Conservation (phyloP, 2,329 filamentous ascomycete genomes). For the Microdochium trichocladiopsis region DNA sequence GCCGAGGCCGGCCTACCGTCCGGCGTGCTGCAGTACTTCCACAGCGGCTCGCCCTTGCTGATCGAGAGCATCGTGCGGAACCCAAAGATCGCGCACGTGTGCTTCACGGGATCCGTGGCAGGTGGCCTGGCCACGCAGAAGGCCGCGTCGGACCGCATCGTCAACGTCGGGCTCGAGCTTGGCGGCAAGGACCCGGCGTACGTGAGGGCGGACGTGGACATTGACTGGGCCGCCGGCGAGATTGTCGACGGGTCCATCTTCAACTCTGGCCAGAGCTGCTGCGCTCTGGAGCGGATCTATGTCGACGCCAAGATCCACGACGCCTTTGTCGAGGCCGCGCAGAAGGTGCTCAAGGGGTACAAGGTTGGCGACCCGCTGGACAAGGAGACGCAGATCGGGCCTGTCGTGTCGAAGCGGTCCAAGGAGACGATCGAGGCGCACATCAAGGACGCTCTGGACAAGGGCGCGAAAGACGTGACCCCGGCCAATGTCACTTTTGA, state of each 20-base stretch:
- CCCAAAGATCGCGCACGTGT: slow-evolving; percentile 71
- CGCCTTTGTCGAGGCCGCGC: slow-evolving; percentile 69
- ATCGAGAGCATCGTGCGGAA: slow-evolving; percentile 75
- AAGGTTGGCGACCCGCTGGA: slow-evolving; percentile 84
- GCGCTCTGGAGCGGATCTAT: slow-evolving; percentile 85
- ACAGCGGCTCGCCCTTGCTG: slow-evolving; percentile 70
- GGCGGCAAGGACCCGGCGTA: slow-evolving; percentile 96
- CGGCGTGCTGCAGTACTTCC: slow-evolving; percentile 86
- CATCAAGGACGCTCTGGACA: slow-evolving; percentile 72
- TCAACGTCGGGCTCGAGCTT: slow-evolving; percentile 82
- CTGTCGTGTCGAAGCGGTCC: slow-evolving; percentile 77
- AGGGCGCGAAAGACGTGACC: slow-evolving; percentile 79
- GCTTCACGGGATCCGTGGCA: slow-evolving; percentile 90
- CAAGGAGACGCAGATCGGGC: slow-evolving; percentile 73
- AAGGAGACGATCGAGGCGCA: slow-evolving; percentile 72
- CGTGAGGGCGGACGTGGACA: slow-evolving; percentile 75
- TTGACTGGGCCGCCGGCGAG: slow-evolving; percentile 86
- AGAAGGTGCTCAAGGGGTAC: slow-evolving; percentile 75
- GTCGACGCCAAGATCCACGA: slow-evolving; percentile 82
- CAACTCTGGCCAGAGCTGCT: slow-evolving; percentile 98
- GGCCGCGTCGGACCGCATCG: slow-evolving; percentile 75
- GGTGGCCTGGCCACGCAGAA: slow-evolving; percentile 81
- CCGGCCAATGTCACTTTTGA: slow-evolving; percentile 74
- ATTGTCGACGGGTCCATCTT: slow-evolving; percentile 95
- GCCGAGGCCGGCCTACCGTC: slow-evolving; percentile 71